These are phyloP conservation scores for Vaccinium darrowii DNA, from an alignment of 148 eudicot species.

Conservation along the genomic window DNA sequence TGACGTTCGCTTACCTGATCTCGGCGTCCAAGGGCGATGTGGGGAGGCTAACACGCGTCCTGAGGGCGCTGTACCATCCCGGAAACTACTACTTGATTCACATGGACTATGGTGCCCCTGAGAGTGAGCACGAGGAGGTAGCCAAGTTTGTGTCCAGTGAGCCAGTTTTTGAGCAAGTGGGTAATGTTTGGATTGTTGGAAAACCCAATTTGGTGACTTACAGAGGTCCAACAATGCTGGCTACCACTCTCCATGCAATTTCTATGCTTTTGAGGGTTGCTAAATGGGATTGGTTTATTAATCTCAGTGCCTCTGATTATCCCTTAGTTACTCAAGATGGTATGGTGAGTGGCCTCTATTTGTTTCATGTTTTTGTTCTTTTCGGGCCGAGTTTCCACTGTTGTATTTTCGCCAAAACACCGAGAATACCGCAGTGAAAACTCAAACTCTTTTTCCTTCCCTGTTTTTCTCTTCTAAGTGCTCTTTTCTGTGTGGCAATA, in stretches of 20 bases:
- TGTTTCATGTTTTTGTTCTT: not conserved
- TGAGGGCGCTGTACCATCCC: conserved; percentile 77
- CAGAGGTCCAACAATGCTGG: conserved; percentile 92
- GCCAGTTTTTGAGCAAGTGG: conserved; percentile 47
- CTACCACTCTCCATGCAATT: conserved; percentile 79
- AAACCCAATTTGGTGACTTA: conserved; percentile 79
- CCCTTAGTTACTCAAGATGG: conserved; percentile 98
- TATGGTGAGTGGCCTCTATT: conserved; percentile 73
- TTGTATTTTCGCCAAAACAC: no score
- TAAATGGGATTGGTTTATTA: conserved; percentile 91
- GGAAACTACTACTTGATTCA: conserved; percentile 80
- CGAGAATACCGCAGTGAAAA: no score
- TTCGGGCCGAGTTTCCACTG: no score
- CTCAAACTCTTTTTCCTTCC: no score
- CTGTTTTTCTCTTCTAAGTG: not conserved
- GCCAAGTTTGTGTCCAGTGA: conserved; percentile 52
- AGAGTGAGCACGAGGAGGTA: conserved; percentile 53
- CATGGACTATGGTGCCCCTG: conserved; percentile 61
- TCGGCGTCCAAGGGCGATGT: conserved; percentile 78
- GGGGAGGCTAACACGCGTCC: conserved; percentile 50
- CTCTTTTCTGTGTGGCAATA: not conserved
- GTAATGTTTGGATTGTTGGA: conserved; percentile 85
- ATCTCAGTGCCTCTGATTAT: conserved; percentile 97
- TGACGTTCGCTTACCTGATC: conserved; percentile 82
- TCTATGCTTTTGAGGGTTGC: conserved; percentile 60